Evolutionary conservation across 768 basidiomycete genomes (phyloP).

Genomic region (Ramaria sp.): DNA sequence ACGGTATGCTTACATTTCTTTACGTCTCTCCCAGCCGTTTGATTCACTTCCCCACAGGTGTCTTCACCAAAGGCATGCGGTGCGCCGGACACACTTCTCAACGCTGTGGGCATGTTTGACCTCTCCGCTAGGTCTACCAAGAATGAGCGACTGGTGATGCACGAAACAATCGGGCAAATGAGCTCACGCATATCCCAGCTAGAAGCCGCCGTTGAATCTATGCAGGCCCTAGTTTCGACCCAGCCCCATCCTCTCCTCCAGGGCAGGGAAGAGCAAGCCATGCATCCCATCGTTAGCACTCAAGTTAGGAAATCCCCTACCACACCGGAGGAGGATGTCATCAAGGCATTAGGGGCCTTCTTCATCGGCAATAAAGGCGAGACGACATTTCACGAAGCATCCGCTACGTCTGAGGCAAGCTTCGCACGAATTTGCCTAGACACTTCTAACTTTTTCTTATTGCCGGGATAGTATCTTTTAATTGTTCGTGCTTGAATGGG

Average conservation of each 20-base stretch:
- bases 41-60: background rate
- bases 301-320: constrained; percentile 1
- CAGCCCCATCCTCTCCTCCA: constrained; percentile 47
- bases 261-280: background rate
- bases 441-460: background rate
- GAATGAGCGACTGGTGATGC: constrained; percentile 22
- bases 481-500: background rate
- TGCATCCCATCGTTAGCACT: constrained; percentile 8
- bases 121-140: constrained; percentile 1
- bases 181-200: constrained; percentile 57
- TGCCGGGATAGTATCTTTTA: constrained; percentile 3
- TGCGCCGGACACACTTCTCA: background rate
- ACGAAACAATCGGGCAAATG: constrained; percentile 57
- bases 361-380: constrained; percentile 9
- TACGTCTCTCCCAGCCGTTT: background rate
- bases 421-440: background rate
- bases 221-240: constrained; percentile 45
- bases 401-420: constrained; percentile 1
- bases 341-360: constrained; percentile 7
- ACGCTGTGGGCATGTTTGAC: background rate
- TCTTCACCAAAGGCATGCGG: constrained; percentile 9
- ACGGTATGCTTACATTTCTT: background rate
- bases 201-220: constrained; percentile 53
- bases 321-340: constrained; percentile 4
- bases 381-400: constrained; percentile 8